These are phyloP conservation scores for Hygrocybe punicea DNA, from an alignment of 768 basidiomycete genomes.

Conservation along the genomic window DNA sequence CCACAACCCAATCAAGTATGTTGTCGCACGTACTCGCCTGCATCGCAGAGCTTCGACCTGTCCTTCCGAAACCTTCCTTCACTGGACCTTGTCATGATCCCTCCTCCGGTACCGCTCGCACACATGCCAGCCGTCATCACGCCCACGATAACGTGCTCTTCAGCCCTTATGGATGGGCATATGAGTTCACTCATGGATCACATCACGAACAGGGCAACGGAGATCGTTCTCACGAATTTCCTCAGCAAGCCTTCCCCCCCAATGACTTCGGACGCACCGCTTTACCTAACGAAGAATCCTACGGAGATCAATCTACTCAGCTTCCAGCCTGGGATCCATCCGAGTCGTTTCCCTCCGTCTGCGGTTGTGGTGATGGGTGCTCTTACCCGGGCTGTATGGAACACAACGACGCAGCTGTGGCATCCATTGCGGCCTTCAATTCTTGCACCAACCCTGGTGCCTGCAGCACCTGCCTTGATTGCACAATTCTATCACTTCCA, in stretches of 20 bases:
- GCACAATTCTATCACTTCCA: conserved; percentile 53
- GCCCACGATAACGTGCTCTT: conserved; percentile 49
- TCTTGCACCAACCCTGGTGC: conserved; percentile 38
- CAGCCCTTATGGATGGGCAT: conserved; percentile 68
- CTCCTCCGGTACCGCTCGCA: conserved; percentile 43
- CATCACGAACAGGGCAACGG: conserved; percentile 25
- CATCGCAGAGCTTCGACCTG: conserved; percentile 63
- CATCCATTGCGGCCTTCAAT: conserved; percentile 33
- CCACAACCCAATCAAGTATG: conserved; percentile 17
- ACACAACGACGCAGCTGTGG: conserved; percentile 41
- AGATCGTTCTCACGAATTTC: conserved; percentile 21
- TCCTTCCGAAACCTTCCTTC: conserved; percentile 57
- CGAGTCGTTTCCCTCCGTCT: conserved; percentile 44
- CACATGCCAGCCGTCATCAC: conserved; percentile 45
- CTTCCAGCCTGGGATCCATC: conserved; percentile 13
- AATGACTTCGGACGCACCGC: not conserved
- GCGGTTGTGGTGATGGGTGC: conserved; percentile 63
- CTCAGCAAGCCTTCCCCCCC: conserved; percentile 4
- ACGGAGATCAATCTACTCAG: conserved; percentile 25
- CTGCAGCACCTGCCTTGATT: conserved; percentile 56
- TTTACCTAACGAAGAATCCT: conserved; percentile 22
- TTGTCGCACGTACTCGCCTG: conserved; percentile 55
- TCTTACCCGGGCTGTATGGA: conserved; percentile 62
- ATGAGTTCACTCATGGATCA: conserved; percentile 44
- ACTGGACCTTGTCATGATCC: conserved; percentile 48